Base-by-base conservation (phyloP, 2,329 filamentous ascomycete genomes). In the Fusarium newnesense region DNA sequence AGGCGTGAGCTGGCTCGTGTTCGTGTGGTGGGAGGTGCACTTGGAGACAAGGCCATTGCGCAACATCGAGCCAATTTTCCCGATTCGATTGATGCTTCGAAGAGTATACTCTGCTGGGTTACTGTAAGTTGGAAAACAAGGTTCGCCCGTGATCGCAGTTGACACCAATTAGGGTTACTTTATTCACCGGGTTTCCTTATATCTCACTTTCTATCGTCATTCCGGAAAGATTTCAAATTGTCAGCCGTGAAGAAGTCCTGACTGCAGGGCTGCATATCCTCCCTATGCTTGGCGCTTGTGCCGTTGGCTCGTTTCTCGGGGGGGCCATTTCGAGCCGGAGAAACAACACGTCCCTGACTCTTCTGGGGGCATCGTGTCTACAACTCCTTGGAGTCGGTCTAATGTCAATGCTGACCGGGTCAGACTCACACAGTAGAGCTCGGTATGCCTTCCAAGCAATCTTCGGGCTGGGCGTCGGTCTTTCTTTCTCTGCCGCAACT, bases 161-260 rank as follows among this genome's bases (percentile, higher is more conserved):
- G 32, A 79, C 65, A n/a, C 26, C 60, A 32, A n/a, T 34, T 7
- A 89, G 87, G 21, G 85, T 87, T 32, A 90, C 88, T 5, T 80
- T 91, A 21, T 82, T 91, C 24, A 87, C 86, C 1, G 89, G 89
- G 4, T 89, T 88, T 58, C 83, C 86, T 1, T 91, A 90, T 68
- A 86, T 91, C 28, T 82, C 87, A 9, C 83, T 90, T n/a, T 85
- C 88, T 18, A 86, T 91, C 63, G 84, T 87, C 37, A 84, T 92
- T 9, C 89, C 90, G 2, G 87, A 91, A 71, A 82, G 88, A 11
- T 89, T 90, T 56, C 89, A 91, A 68, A 87, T 91, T 42, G 85
- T 90, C 59, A 87, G 90, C 69, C 82, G 81, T 10, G 84, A 90
- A 54, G 84, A 80, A 37, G 84, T 87, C 0, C 82, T 91, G 30